Conservation (phyloP, 768 basidiomycete genomes). For the Pleurotus eryngii region DNA sequence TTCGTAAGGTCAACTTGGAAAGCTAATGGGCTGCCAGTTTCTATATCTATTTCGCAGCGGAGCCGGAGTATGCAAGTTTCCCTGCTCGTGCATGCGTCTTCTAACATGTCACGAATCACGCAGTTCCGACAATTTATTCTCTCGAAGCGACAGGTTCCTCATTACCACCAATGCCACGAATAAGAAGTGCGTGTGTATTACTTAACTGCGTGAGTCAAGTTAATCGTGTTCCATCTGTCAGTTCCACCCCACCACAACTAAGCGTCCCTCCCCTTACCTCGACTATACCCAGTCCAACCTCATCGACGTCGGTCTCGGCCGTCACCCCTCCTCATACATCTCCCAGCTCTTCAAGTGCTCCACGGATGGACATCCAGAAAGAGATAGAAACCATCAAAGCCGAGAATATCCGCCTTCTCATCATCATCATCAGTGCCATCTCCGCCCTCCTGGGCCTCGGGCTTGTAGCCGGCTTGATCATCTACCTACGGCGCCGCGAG, state of each 20-base stretch:
- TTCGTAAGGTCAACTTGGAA: too few species aligned
- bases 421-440: not conserved
- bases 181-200: not conserved
- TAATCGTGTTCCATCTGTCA: not conserved
- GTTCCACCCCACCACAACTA: not conserved
- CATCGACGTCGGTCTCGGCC: not conserved
- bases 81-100: not conserved
- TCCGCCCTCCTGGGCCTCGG: not conserved
- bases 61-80: not conserved
- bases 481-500: not conserved
- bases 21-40: not conserved
- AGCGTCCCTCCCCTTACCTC: not conserved
- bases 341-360: not conserved
- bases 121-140: not conserved
- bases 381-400: not conserved
- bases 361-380: not conserved
- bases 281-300: not conserved
- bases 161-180: not conserved
- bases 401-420: not conserved
- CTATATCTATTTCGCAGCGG: not conserved
- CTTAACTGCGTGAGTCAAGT: not conserved
- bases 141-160: not conserved
- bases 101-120: not conserved
- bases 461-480: not conserved
- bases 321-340: not conserved